These are phyloP conservation scores for Debaryomyces subglobosus DNA, from an alignment of 1,139 yeast species.

Conservation along the genomic window DNA sequence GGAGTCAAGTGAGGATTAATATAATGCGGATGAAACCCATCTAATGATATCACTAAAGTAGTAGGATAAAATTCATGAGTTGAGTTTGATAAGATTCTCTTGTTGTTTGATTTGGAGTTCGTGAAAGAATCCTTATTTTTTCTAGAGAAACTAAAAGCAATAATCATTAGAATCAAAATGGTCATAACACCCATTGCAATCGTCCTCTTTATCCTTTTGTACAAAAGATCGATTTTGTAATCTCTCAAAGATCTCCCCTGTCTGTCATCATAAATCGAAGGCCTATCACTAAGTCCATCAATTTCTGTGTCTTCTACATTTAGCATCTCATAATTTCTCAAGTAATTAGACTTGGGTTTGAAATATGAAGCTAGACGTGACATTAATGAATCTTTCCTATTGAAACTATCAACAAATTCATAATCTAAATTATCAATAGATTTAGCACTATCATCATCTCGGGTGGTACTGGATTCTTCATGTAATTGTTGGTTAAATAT, in stretches of 20 bases:
- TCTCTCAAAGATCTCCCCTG: slow-evolving; percentile 23
- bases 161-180: slow-evolving; percentile 4
- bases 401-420: slow-evolving; percentile 7
- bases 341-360: background rate
- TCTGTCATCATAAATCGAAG: slow-evolving; percentile 5
- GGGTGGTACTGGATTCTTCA: background rate
- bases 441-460: background rate
- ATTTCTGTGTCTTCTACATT: background rate
- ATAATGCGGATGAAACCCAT: slow-evolving; percentile 92
- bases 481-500: slow-evolving; percentile 25
- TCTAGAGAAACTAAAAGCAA: background rate
- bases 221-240: slow-evolving; percentile 26
- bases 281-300: background rate
- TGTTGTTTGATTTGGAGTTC: background rate
- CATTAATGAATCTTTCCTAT: background rate
- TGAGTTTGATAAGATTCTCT: slow-evolving; percentile 54
- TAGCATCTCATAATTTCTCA: slow-evolving; percentile 1
- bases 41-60: slow-evolving; percentile 76
- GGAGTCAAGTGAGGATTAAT: slow-evolving; percentile 73
- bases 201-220: slow-evolving; percentile 19
- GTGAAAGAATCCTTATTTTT: background rate
- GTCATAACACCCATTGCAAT: slow-evolving; percentile 2
- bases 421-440: slow-evolving; percentile 10
- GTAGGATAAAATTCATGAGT: slow-evolving; percentile 76
- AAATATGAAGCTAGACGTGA: background rate